Conservation (phyloP, 179 eudicot genomes). For the Beta macrorhiza region DNA sequence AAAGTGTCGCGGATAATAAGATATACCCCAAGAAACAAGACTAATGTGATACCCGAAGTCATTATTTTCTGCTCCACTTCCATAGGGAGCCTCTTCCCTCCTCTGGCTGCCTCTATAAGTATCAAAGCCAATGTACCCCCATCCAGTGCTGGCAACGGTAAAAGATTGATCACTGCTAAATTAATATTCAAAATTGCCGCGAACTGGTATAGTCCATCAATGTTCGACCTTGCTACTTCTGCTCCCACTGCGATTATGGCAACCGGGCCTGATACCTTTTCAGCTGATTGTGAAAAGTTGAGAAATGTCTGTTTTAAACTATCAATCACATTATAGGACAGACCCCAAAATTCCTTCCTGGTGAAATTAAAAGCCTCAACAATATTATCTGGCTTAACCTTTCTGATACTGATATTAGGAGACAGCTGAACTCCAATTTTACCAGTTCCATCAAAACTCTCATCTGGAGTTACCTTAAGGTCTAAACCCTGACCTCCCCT, state of each 20-base stretch:
- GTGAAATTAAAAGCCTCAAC: slow-evolving; percentile 57
- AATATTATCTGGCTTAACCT: slow-evolving; percentile 53
- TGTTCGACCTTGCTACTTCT: slow-evolving; percentile 85
- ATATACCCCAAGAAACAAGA: slow-evolving; percentile 64
- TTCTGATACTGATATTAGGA: slow-evolving; percentile 63
- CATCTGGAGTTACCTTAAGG: slow-evolving; percentile 74
- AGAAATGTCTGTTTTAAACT: slow-evolving; percentile 83
- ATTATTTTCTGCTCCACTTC: slow-evolving; percentile 87
- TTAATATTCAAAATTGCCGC: slow-evolving; percentile 86
- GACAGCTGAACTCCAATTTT: slow-evolving; percentile 89
- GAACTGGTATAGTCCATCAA: slow-evolving; percentile 82
- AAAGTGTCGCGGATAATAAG: slow-evolving; percentile 85
- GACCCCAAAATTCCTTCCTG: slow-evolving; percentile 77
- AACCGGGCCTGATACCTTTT: slow-evolving; percentile 91
- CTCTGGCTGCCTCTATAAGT: slow-evolving; percentile 84
- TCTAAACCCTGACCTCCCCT: slow-evolving; percentile 52
- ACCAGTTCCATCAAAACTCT: slow-evolving; percentile 81
- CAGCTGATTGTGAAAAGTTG: slow-evolving; percentile 80
- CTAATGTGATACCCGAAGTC: slow-evolving; percentile 87
- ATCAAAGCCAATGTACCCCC: slow-evolving; percentile 93
- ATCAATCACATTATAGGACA: slow-evolving; percentile 69
- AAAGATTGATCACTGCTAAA: slow-evolving; percentile 88
- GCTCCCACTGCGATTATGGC: slow-evolving; percentile 99
- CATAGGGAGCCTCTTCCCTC: slow-evolving; percentile 84
- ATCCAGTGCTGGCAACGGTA: slow-evolving; percentile 94